Evolutionary conservation across 495 filamentous ascomycete genomes (phyloP).

Genomic region (Oidiodendron maius): DNA sequence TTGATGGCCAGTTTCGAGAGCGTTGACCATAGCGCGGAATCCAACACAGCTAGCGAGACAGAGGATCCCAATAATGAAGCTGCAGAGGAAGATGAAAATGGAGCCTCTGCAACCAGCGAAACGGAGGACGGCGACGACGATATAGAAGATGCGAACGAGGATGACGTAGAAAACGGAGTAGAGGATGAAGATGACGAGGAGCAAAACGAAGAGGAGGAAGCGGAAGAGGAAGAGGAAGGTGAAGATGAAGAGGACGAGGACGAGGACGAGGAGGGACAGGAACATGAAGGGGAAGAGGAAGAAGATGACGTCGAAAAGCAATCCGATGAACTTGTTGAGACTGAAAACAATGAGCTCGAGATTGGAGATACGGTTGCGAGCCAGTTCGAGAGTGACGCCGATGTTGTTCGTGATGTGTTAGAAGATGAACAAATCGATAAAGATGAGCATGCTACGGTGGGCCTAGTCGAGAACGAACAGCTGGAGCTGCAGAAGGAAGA

Average conservation of each 20-base stretch:
- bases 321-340: background rate
- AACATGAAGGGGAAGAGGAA: slow-evolving; percentile 19
- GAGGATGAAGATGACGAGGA: slow-evolving; percentile 13
- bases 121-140: slow-evolving; percentile 3
- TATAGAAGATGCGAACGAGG: slow-evolving; percentile 5
- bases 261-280: slow-evolving; percentile 10
- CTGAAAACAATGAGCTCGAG: no score
- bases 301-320: slow-evolving; percentile 18
- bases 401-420: no score
- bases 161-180: slow-evolving; percentile 12
- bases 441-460: background rate
- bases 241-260: slow-evolving; percentile 21
- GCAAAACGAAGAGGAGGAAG: slow-evolving; percentile 18
- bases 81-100: background rate
- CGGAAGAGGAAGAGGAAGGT: slow-evolving; percentile 22
- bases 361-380: no score
- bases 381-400: no score
- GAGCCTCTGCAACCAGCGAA: slow-evolving; percentile 5
- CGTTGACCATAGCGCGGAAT: background rate
- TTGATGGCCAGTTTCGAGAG: background rate
- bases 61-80: slow-evolving; percentile 14
- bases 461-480: background rate
- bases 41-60: background rate
- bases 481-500: no score
- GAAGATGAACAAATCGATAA: no score